phyloP scores from a whole-genome alignment of 2,329 filamentous ascomycete species.

The Colletotrichum caudatum region DNA sequence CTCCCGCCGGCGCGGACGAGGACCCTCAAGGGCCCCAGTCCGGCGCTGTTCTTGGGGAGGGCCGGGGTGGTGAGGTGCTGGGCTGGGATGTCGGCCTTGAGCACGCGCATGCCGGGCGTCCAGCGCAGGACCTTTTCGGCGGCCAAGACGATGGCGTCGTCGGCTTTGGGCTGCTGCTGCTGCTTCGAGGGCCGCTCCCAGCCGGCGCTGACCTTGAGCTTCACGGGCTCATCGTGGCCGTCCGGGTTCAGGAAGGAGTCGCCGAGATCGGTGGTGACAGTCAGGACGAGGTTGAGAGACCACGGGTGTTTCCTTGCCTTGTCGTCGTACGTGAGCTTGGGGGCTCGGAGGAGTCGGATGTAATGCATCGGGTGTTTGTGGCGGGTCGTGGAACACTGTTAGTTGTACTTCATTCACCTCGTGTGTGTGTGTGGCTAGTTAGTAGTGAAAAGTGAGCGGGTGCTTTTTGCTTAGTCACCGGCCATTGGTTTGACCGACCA shows the following conservation, averaged over 20 bases:
- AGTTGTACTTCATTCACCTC: no score
- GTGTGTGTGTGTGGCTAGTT: no score
- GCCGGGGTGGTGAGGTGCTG: conserved; percentile 3
- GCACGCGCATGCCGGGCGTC: conserved; percentile 51
- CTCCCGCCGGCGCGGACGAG: conserved; percentile 5
- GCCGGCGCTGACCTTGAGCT: conserved; percentile 53
- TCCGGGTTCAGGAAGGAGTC: conserved; percentile 62
- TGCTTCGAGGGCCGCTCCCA: conserved; percentile 46
- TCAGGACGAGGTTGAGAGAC: conserved; percentile 60
- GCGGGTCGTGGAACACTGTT: no score
- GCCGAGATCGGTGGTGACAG: conserved; percentile 69
- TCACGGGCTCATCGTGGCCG: conserved; percentile 57
- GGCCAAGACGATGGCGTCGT: conserved; percentile 39
- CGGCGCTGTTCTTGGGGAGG: not conserved
- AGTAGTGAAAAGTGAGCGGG: not conserved
- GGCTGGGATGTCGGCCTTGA: conserved; percentile 50
- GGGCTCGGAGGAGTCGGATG: conserved; percentile 65
- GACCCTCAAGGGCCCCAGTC: not conserved
- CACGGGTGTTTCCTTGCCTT: conserved; percentile 42
- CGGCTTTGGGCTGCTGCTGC: conserved; percentile 47
- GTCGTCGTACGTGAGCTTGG: conserved; percentile 50
- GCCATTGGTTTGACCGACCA: not conserved
- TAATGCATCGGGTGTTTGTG: conserved; percentile 63
- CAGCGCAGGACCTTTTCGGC: conserved; percentile 46
- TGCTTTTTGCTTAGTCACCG: conserved; percentile 36